These are phyloP conservation scores for Metarhizium brunneum DNA, from an alignment of 2,329 filamentous ascomycete species.

Conservation along the genomic window DNA sequence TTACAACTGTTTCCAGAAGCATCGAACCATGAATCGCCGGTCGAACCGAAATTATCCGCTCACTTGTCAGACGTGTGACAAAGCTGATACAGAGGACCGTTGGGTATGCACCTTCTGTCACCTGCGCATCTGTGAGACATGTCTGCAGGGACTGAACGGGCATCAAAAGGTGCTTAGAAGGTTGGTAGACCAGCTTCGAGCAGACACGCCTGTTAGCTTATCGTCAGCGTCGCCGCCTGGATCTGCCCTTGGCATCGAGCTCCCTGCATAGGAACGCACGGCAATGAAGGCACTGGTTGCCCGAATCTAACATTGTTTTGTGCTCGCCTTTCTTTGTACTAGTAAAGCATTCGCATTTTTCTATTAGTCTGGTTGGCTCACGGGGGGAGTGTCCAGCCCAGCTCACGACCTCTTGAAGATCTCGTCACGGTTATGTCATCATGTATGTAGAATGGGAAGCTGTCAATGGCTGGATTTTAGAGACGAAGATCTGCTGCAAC, in stretches of 20 bases:
- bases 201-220: conserved; percentile 10
- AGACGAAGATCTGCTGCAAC: not conserved
- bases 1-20: conserved; percentile 37
- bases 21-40: conserved; percentile 38
- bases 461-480: not conserved
- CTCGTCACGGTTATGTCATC: not conserved
- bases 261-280: not conserved
- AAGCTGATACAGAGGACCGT: conserved; percentile 33
- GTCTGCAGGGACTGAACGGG: conserved; percentile 30
- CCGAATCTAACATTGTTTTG: not conserved
- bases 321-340: not conserved
- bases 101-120: conserved; percentile 41
- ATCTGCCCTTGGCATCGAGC: conserved; percentile 10
- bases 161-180: conserved; percentile 33
- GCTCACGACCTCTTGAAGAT: not conserved
- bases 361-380: not conserved
- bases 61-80: conserved; percentile 43
- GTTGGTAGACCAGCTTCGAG: conserved; percentile 25
- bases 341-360: not conserved
- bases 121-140: conserved; percentile 41
- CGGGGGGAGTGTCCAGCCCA: no score
- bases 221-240: conserved; percentile 12
- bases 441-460: not conserved
- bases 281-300: not conserved
- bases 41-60: conserved; percentile 41